Evolutionary conservation across 2,329 filamentous ascomycete species (phyloP).

Genomic region (Sporothrix brasiliensis): DNA sequence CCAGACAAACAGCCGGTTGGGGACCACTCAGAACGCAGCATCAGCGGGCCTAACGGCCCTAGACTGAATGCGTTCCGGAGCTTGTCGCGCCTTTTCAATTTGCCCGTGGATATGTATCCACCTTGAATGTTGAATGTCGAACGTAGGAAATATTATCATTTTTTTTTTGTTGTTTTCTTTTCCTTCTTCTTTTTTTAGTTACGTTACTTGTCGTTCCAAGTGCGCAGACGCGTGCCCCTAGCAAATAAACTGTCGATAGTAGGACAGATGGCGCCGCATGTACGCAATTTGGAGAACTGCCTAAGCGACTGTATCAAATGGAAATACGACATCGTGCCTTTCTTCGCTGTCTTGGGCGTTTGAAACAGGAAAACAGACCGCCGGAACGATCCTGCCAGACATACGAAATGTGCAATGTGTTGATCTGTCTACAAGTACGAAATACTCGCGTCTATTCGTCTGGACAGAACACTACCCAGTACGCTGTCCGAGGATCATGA

Average conservation of each 20-base stretch:
- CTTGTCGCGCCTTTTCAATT: neutral
- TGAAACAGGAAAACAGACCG: neutral
- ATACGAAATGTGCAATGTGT: neutral
- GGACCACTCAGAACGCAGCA: constrained; percentile 12
- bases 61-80: neutral
- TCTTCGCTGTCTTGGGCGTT: neutral
- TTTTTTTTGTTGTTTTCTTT: too few relatives aligned
- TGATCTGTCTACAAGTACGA: neutral
- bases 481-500: neutral
- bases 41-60: neutral
- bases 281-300: neutral
- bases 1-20: neutral
- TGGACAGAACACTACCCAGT: constrained; percentile 15
- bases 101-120: neutral
- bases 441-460: neutral
- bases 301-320: neutral
- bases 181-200: too few relatives aligned
- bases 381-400: neutral
- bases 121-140: neutral
- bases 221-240: neutral
- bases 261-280: neutral
- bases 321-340: too few relatives aligned
- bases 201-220: neutral
- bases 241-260: neutral
- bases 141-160: too few relatives aligned